phyloP scores from a whole-genome alignment of 2,329 filamentous ascomycete species.

The Diaporthe sp. region DNA sequence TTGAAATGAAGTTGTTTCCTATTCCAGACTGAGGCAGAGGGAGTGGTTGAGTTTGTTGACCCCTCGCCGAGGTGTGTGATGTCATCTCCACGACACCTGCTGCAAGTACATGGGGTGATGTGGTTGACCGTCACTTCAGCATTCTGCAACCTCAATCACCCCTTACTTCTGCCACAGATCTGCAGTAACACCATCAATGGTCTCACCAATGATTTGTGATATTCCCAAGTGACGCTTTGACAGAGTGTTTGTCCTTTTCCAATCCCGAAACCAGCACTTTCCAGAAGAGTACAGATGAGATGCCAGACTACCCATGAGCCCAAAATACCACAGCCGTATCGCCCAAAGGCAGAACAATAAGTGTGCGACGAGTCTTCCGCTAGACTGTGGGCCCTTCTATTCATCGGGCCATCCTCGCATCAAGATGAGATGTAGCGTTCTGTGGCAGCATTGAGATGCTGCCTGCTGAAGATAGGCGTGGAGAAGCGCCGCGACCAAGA shows the following conservation, averaged over 20 bases:
- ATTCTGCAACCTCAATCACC: background rate
- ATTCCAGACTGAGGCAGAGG: too few species aligned
- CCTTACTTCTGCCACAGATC: background rate
- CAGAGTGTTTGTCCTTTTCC: background rate
- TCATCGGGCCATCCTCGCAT: background rate
- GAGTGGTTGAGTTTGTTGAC: constrained; percentile 4
- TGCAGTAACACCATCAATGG: background rate
- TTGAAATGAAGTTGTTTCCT: background rate
- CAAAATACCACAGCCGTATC: background rate
- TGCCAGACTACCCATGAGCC: background rate
- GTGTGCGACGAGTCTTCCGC: too few species aligned
- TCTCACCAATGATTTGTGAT: background rate
- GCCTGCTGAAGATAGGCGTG: background rate
- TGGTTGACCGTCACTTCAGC: constrained; percentile 6
- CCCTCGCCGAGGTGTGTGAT: constrained; percentile 26
- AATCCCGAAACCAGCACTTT: background rate
- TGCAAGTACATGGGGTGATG: background rate
- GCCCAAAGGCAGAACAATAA: background rate
- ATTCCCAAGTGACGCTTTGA: background rate
- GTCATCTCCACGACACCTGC: constrained; percentile 28
- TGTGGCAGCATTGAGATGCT: too few species aligned
- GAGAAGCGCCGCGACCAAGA: too few species aligned
- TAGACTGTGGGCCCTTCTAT: background rate
- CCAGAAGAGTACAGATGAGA: background rate
- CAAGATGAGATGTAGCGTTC: background rate